Evolutionary conservation across 2,329 filamentous ascomycete species (phyloP).

Genomic region (Penicillium sp.): DNA sequence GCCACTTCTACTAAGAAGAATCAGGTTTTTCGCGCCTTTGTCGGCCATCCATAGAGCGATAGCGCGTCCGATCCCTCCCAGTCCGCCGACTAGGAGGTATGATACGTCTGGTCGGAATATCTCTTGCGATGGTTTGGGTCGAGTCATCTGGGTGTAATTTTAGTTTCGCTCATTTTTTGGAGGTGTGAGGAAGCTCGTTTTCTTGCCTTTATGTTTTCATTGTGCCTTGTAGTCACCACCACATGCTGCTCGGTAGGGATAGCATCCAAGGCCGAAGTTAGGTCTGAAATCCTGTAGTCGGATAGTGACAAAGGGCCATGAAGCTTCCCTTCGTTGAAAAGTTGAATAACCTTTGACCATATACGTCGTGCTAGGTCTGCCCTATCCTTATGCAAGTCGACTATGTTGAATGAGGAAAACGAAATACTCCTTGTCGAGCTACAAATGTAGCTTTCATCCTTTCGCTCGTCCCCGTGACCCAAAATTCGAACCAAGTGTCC

Average conservation of each 20-base stretch:
- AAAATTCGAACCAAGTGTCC: conserved; percentile 38
- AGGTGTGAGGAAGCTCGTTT: not conserved
- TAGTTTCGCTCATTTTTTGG: not conserved
- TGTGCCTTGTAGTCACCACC: not conserved
- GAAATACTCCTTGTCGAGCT: conserved; percentile 8
- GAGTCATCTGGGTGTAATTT: not conserved
- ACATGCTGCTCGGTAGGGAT: not conserved
- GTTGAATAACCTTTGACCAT: conserved; percentile 15
- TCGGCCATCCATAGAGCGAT: conserved; percentile 48
- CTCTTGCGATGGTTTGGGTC: conserved; percentile 29
- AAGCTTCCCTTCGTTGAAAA: conserved; percentile 20
- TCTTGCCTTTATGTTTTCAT: not conserved
- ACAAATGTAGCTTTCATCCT: not conserved
- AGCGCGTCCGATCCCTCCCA: conserved; percentile 33
- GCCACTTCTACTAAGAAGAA: conserved; percentile 57
- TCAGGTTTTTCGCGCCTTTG: conserved; percentile 57
- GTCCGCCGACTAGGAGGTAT: conserved; percentile 34
- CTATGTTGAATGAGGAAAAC: conserved; percentile 22
- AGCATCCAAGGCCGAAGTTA: conserved; percentile 11
- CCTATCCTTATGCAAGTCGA: conserved; percentile 13
- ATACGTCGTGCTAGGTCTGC: conserved; percentile 4
- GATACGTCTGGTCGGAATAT: conserved; percentile 37
- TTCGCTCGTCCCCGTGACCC: conserved; percentile 12
- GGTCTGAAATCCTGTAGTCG: conserved; percentile 13
- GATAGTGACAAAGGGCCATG: conserved; percentile 2